Evolutionary conservation across 1,139 yeast genomes (phyloP).

Genomic region (Suhomyces taliae): DNA sequence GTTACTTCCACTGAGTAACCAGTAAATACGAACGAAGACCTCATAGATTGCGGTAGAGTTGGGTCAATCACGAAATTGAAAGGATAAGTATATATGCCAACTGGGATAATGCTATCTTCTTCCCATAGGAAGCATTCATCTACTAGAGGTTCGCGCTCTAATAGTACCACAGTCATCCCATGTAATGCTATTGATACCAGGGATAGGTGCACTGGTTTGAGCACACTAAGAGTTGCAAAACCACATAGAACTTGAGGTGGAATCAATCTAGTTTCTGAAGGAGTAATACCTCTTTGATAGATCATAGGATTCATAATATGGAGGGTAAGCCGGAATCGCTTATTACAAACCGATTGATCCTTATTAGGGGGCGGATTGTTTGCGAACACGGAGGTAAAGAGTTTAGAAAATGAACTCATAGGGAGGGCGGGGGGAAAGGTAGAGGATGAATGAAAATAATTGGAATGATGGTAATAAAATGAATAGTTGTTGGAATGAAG

Average conservation of each 20-base stretch:
- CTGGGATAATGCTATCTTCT: constrained; percentile 5
- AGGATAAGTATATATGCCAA: constrained; percentile 18
- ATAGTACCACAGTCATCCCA: background rate
- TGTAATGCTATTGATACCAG: background rate
- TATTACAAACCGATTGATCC: background rate
- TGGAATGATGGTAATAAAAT: too few relatives aligned
- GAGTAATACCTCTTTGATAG: constrained; percentile 3
- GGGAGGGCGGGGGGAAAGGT: too few relatives aligned
- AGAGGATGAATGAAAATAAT: too few relatives aligned
- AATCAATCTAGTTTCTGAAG: background rate
- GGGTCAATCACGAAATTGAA: constrained; percentile 17
- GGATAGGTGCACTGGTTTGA: background rate
- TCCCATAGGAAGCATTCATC: constrained; percentile 16
- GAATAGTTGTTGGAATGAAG: too few relatives aligned
- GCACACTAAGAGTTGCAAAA: background rate
- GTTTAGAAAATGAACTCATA: background rate
- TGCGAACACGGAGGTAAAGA: background rate
- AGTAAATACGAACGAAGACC: constrained; percentile 9
- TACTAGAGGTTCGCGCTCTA: constrained; percentile 2
- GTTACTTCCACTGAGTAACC: constrained; percentile 12
- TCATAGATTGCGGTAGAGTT: constrained; percentile 14
- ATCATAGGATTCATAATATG: constrained; percentile 1
- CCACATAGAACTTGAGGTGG: constrained; percentile 5
- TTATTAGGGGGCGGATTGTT: background rate
- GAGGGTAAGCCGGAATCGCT: constrained; percentile 1